Evolutionary conservation across 169 alveolate species (phyloP).

Genomic region (Plasmodium berghei): DNA sequence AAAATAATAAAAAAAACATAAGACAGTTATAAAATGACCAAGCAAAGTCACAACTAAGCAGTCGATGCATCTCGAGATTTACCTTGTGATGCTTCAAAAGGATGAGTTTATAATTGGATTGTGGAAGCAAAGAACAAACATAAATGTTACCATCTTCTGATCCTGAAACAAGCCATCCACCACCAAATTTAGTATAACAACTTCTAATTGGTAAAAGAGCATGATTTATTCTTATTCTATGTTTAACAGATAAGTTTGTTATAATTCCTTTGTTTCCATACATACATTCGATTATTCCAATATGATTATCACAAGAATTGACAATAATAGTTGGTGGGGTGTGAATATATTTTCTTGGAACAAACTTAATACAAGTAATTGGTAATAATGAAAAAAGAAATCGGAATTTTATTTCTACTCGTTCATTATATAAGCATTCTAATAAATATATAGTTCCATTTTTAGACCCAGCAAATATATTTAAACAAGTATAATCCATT

Average conservation of each 20-base stretch:
- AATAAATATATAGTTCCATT: constrained; percentile 86
- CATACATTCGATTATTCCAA: constrained; percentile 85
- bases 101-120: constrained; percentile 50
- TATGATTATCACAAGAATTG: constrained; percentile 87
- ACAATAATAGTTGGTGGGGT: constrained; percentile 79
- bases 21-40: constrained; percentile 32
- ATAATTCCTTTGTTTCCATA: constrained; percentile 82
- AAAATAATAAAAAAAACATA: constrained; percentile 33
- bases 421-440: constrained; percentile 81
- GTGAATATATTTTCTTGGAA: constrained; percentile 80
- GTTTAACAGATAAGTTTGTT: constrained; percentile 62
- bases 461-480: constrained; percentile 89
- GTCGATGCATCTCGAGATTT: constrained; percentile 13
- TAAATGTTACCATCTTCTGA: constrained; percentile 86
- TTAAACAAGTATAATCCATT: constrained; percentile 88
- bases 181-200: constrained; percentile 84
- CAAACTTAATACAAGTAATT: constrained; percentile 83
- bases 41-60: neutral
- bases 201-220: constrained; percentile 83
- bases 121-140: constrained; percentile 79
- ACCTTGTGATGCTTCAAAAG: constrained; percentile 78
- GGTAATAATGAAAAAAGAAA: constrained; percentile 77
- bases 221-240: constrained; percentile 81
- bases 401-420: constrained; percentile 37
- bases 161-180: constrained; percentile 87